phyloP scores from a whole-genome alignment of 2,329 filamentous ascomycete species.

The Blastomyces parvus region DNA sequence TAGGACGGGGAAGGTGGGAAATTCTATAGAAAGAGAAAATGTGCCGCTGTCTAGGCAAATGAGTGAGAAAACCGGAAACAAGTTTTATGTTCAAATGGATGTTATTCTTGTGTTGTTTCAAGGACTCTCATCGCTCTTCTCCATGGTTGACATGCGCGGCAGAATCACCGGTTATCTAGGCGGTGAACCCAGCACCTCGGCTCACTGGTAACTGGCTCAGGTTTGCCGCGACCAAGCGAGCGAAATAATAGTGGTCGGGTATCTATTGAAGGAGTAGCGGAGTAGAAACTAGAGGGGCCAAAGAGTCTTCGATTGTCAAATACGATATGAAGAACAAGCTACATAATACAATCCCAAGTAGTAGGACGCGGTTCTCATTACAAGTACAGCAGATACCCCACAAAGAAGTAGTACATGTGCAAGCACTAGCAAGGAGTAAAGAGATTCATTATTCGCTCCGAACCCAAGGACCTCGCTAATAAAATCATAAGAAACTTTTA shows the following conservation, averaged over 20 bases:
- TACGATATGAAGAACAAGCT: background rate
- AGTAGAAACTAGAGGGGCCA: background rate
- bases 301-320: constrained; percentile 3
- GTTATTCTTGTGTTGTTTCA: background rate
- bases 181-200: constrained; percentile 12
- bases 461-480: constrained; percentile 3
- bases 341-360: background rate
- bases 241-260: no score
- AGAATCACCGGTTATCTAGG: constrained; percentile 4
- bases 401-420: background rate
- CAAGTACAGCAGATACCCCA: background rate
- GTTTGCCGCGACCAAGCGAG: background rate
- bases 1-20: background rate
- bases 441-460: background rate
- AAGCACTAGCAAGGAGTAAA: background rate
- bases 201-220: background rate
- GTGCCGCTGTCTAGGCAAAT: background rate
- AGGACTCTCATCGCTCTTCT: background rate
- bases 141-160: background rate
- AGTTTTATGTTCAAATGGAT: background rate
- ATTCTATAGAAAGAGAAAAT: background rate
- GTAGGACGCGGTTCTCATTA: background rate
- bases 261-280: no score
- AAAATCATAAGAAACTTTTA: constrained; percentile 9
- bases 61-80: background rate